Evolutionary conservation across 2,329 filamentous ascomycete genomes (phyloP), one percentile per base, ranked within the genome.

Genomic region (Pseudodiploospora longispora): DNA sequence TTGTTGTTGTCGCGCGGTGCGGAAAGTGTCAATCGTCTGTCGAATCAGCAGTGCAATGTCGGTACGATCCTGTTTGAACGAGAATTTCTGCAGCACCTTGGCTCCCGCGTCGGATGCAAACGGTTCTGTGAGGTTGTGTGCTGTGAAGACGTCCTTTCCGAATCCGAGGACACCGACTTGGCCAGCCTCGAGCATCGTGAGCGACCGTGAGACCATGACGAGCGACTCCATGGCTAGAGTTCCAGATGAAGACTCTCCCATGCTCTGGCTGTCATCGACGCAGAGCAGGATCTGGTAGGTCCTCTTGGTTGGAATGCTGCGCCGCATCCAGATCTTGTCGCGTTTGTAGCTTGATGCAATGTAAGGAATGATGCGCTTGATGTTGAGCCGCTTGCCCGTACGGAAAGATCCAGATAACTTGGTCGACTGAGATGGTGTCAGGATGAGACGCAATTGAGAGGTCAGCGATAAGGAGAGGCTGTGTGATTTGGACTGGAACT

Each of bases 271-370:
- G 70, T 98, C 93, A 64, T 99, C 93, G 33, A 99, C 88, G 34
- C 93, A 94, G 40, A 99, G 83, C 70, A 98, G 82, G 64, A 98
- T 94, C 66, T 99, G 94, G 67, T 98, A 98, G 46, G 83, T 85
- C 35, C 94, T 85, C 68, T 97, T 97, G 33, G 84, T 91, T 1
- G 94, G 94, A 40, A 95, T 82, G 31, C 81, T 84, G 44, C 94
- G 82, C 10, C 94, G 85, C 84, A 98, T 95, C 93, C 93, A 99
- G 67, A 99, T 99, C 74, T 98, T 98, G 77, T 99, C 93, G 48
- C 93, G 87, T 74, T 96, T 97, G 76, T 96, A 98, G 60, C 86
- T 84, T 0, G 90, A 97, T 1, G 94, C 93, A 55, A 99, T 97
- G 69, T 98, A 99, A 0, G 94, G 93, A 57, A 99, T 98, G 67